Evolutionary conservation across 2,329 filamentous ascomycete species (phyloP).

Genomic region (Neonectria punicea): DNA sequence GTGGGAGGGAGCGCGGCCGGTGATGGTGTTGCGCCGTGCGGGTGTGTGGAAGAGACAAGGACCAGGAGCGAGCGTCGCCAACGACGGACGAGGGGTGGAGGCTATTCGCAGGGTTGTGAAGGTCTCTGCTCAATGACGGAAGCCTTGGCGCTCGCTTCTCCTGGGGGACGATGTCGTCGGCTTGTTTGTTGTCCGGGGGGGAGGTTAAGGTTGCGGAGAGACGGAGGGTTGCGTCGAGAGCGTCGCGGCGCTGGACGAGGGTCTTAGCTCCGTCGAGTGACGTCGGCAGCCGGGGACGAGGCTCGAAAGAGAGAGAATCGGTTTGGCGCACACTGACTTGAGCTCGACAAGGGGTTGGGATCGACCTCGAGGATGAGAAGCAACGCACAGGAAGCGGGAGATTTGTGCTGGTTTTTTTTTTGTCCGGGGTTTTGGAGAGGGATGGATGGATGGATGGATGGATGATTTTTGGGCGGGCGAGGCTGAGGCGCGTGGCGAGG

Average conservation of each 20-base stretch:
- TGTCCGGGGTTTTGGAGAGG: not conserved
- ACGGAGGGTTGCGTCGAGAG: not conserved
- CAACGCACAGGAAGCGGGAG: not conserved
- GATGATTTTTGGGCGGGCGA: constrained; percentile 28
- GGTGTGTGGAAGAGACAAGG: not conserved
- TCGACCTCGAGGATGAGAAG: not conserved
- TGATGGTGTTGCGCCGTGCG: constrained; percentile 6
- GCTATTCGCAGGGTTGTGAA: not conserved
- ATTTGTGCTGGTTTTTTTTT: not conserved
- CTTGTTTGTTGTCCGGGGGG: not conserved
- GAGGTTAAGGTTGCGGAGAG: not conserved
- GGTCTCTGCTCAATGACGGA: not conserved
- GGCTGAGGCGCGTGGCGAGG: constrained; percentile 35
- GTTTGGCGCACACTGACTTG: not conserved
- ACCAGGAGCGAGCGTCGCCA: not conserved
- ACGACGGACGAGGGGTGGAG: not conserved
- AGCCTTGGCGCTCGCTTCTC: not conserved
- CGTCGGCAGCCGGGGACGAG: not conserved
- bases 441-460: no score
- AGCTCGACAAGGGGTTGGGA: not conserved
- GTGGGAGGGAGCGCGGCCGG: not conserved
- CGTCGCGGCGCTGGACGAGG: not conserved
- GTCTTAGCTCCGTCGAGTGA: constrained; percentile 3
- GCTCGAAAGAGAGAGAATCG: not conserved
- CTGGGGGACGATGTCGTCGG: not conserved